Evolutionary conservation across 2,329 filamentous ascomycete species (phyloP).

Genomic region (Lasiodiplodia sp.): DNA sequence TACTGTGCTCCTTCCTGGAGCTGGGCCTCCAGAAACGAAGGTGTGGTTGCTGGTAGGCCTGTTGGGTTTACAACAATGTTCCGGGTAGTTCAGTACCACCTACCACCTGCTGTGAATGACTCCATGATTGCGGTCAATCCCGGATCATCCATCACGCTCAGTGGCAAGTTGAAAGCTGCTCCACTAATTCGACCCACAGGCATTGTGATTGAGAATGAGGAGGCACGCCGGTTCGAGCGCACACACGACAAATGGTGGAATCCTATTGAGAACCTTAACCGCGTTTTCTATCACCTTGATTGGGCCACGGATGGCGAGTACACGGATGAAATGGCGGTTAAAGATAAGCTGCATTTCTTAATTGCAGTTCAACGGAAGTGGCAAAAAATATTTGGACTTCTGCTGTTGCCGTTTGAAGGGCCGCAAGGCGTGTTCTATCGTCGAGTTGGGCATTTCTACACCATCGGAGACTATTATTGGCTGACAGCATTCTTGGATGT

Average conservation of each 20-base stretch:
- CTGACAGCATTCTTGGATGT: background rate
- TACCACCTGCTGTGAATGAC: background rate
- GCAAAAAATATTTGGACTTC: background rate
- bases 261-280: background rate
- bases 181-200: background rate
- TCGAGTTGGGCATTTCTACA: background rate
- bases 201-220: background rate
- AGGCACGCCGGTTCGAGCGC: background rate
- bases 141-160: slow-evolving; percentile 2
- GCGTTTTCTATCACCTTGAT: background rate
- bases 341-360: background rate
- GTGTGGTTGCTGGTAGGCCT: background rate
- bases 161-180: background rate
- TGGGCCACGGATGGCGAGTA: background rate
- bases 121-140: slow-evolving; percentile 3
- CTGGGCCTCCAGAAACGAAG: background rate
- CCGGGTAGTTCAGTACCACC: background rate
- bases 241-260: background rate
- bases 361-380: background rate
- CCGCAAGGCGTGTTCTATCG: background rate
- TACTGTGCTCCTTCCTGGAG: slow-evolving; percentile 9
- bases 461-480: background rate
- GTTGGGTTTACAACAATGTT: background rate
- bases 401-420: background rate
- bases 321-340: background rate